Evolutionary conservation across 345 rosid genomes (phyloP), one percentile per base, ranked within the genome.

Genomic region (Zanthoxylum bungeanum): DNA sequence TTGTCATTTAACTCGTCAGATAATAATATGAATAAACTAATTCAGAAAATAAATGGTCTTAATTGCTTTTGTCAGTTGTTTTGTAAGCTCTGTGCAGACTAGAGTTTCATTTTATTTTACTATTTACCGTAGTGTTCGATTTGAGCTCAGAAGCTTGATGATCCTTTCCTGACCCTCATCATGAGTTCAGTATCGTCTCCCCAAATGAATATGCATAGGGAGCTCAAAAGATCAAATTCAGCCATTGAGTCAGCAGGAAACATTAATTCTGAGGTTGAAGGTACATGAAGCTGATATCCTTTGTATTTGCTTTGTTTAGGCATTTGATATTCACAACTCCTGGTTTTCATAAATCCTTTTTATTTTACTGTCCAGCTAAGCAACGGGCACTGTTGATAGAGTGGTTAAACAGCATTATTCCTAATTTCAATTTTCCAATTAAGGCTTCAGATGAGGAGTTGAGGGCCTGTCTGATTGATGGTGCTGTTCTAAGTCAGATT

Each of bases 371-470:
- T 64, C 24, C 83, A 88, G 91, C 72, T 51, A 77, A 80, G 66
- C 77, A 82, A 74, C 75, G 69, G 49, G 80, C 70, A 16, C 16
- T 65, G 9, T 60, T 83, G 73, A 63, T 85, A 10, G 88, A 86
- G 61, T 88, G 93, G 93, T 70, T 88, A 37, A 83, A 76, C 59
- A 51, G 77, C 66, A 73, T 72, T 33, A 55, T 83, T 31, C 86
- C 88, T 58, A 51, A 71, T 75, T 70, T 82, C 60, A 69, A 73
- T 70, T 64, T 86, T 44, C 82, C 79, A 22, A 11, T 10, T 68
- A 78, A 76, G 68, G 87, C 85, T 66, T 86, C 91, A 5, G 75
- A 82, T 22, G 88, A 86, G 64, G 85, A 85, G 66, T 34, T 88
- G 70, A 79, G 86, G 79, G 72, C 83, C 42, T 58, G 59, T 69